Evolutionary conservation across 257 asterid species (phyloP), one percentile per base, ranked within the genome.

Genomic region (Sherardia arvensis): DNA sequence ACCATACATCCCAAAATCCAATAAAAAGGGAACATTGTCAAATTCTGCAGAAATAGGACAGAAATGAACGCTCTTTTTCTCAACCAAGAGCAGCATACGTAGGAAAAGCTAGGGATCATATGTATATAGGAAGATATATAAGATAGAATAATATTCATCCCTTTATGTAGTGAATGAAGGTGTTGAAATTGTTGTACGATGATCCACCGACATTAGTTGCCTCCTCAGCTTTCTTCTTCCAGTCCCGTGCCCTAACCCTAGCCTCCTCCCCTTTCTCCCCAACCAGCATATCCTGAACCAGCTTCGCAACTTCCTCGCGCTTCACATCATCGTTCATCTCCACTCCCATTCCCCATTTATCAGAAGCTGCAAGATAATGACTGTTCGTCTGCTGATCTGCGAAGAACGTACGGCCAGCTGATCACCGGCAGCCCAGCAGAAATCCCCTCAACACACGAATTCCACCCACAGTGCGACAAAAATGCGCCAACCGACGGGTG

Each of bases 351-450:
- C 80, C 80, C 86, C 88, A 82, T 33, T 76, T 63, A 7, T 66
- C 56, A 59, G 82, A 76, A 60, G 82, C 70, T 10, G 10, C n/a
- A 1, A 21, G 22, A 49, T 80, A 82, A 21, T 73, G 78, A 8
- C 78, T 73, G 22, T 85, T 85, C 0, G 85, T 80, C 45, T 78
- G 86, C 59, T 85, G 85, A 28, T 84, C 86, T 0, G 81, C 77
- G 5, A 84, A 82, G 53, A 82, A 82, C n/a, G n/a, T n/a, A n/a
- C 0, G 91, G 91, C 88, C 88, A 80, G 30, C 85, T 73, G 17
- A 84, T 80, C 4, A 82, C 76, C 0, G 86, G 88, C 33, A 81
- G 77, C 0, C 84, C 91, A 0, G 62, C 69, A 1, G 75, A 72
- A 9, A 84, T 58, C 7, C 70, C 70, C 59, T 79, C 88, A 36